Percentiles rank a stretch among this genome's conserved stretches.
Conservation (phyloP, 2,329 filamentous ascomycete genomes). For the Neofusicoccum cordaticola region DNA sequence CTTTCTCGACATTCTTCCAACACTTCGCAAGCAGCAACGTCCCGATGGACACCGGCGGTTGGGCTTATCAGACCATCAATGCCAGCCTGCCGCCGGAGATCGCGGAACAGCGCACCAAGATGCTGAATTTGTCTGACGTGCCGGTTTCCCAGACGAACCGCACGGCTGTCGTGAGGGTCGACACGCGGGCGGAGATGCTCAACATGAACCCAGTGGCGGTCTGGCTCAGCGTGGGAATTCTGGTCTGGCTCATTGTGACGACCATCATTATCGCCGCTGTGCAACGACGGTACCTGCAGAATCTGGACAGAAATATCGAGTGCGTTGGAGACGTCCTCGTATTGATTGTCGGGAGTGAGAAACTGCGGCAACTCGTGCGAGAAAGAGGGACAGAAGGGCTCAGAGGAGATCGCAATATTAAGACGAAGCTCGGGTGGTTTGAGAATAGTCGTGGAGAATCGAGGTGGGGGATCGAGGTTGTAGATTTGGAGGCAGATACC, state of each 20-base stretch:
- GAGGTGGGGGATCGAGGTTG: background rate
- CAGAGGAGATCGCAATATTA: background rate
- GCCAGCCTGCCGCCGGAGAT: constrained; percentile 20
- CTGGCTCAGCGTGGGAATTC: constrained; percentile 18
- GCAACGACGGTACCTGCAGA: background rate
- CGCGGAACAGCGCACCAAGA: too few species aligned
- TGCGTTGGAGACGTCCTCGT: constrained; percentile 19
- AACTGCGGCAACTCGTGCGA: background rate
- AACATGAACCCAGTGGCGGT: constrained; percentile 18
- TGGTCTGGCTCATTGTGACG: constrained; percentile 18
- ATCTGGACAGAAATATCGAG: constrained; percentile 1
- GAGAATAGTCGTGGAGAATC: background rate
- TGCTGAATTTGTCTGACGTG: too few species aligned
- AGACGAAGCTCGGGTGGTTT: background rate
- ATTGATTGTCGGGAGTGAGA: constrained; percentile 18
- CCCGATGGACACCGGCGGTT: constrained; percentile 22
- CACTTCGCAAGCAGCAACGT: constrained; percentile 26
- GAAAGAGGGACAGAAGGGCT: background rate
- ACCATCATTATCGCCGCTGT: background rate
- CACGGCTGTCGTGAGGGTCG: background rate
- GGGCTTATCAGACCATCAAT: constrained; percentile 23
- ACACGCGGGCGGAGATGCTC: constrained; percentile 17
- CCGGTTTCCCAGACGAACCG: background rate
- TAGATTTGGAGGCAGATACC: background rate
- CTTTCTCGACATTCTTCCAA: constrained; percentile 32